phyloP scores from a whole-genome alignment of 371 early-diverging fungal species.

The Mucor racemosus region DNA sequence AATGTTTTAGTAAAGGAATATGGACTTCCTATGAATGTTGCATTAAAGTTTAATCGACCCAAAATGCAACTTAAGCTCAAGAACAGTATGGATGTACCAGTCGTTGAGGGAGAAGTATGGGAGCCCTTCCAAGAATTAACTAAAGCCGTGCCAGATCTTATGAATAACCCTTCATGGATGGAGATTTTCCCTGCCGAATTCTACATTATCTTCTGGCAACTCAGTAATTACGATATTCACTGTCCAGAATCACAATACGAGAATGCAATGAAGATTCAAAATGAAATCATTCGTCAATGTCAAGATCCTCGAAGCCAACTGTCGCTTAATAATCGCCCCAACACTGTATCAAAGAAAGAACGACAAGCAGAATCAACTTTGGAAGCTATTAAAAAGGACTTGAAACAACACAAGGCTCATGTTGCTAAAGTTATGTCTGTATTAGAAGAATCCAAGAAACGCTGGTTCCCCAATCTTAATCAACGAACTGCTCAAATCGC shows the following conservation, averaged over 20 bases:
- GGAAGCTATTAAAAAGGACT: constrained; percentile 37
- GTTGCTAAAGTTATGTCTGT: constrained; percentile 53
- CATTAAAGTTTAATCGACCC: constrained; percentile 76
- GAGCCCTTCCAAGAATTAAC: constrained; percentile 26
- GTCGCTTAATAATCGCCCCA: constrained; percentile 33
- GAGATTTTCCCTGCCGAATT: constrained; percentile 74
- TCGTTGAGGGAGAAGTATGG: constrained; percentile 27
- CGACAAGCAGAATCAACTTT: constrained; percentile 44
- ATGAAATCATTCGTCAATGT: constrained; percentile 46
- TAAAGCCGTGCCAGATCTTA: constrained; percentile 20
- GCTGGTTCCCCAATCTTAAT: constrained; percentile 71
- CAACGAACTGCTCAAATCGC: constrained; percentile 57
- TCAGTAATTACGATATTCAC: constrained; percentile 81
- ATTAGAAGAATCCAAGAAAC: constrained; percentile 63
- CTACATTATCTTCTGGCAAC: constrained; percentile 86
- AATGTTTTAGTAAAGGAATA: constrained; percentile 61
- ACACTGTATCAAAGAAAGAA: constrained; percentile 41
- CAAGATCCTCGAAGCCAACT: constrained; percentile 38
- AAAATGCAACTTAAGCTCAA: constrained; percentile 48
- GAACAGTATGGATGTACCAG: constrained; percentile 27
- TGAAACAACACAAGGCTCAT: constrained; percentile 52
- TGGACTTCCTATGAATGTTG: constrained; percentile 71
- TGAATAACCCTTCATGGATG: constrained; percentile 45
- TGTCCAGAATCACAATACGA: constrained; percentile 77
- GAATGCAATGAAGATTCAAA: constrained; percentile 68